A percentile compares a stretch with the other conserved stretches of the same genome.
Conservation (phyloP, 164 flowering plant genomes). For the Stephania cephalantha region DNA sequence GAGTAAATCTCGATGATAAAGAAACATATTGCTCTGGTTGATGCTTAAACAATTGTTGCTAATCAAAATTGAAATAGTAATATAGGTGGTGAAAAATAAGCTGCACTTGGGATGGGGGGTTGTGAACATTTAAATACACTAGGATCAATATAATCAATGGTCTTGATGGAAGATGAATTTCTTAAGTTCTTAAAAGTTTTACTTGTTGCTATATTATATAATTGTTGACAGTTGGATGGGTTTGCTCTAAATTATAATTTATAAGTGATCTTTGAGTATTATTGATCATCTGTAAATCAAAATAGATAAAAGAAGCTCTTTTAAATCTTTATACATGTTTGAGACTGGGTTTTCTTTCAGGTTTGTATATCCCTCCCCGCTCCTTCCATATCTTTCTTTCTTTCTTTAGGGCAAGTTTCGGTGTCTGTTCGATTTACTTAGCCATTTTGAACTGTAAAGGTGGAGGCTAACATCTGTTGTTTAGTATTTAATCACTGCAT, state of each 20-base stretch:
- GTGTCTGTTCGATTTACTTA: background rate
- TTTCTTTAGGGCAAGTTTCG: background rate
- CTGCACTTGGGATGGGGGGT: background rate
- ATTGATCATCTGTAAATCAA: background rate
- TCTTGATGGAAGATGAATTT: background rate
- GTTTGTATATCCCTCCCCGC: too few relatives aligned
- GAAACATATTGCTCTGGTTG: background rate
- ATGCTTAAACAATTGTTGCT: background rate
- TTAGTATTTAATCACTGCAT: background rate
- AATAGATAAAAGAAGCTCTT: background rate
- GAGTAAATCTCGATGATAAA: too few relatives aligned
- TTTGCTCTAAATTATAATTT: background rate
- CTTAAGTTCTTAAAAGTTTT: background rate
- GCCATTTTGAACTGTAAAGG: background rate
- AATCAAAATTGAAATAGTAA: background rate
- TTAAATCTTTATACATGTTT: background rate
- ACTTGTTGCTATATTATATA: too few relatives aligned
- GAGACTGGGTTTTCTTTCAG: too few relatives aligned
- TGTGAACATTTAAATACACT: background rate
- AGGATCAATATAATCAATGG: background rate
- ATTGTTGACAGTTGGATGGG: background rate
- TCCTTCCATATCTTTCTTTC: background rate
- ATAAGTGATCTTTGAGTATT: too few relatives aligned
- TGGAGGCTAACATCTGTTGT: background rate
- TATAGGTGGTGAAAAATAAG: background rate